Percentiles rank a stretch among this genome's conserved stretches.
Evolutionary conservation across 202 grass and related monocot species (phyloP).

Genomic region (Saccharum hybrid): DNA sequence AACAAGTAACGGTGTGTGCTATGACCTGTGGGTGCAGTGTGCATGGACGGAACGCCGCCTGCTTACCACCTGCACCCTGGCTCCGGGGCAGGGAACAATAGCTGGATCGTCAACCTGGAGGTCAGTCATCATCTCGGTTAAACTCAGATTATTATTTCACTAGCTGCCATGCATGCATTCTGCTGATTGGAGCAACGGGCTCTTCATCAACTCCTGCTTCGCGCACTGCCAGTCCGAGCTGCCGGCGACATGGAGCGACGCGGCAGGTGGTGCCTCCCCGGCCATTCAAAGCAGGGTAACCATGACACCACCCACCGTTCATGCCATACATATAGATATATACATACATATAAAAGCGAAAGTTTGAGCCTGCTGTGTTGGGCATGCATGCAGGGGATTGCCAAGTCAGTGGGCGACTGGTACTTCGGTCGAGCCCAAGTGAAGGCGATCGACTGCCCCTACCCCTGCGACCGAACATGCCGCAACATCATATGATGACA

Average conservation of each 20-base stretch:
- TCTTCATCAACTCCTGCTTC: slow-evolving; percentile 89
- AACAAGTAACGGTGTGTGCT: background rate
- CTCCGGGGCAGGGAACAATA: slow-evolving; percentile 59
- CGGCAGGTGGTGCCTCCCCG: slow-evolving; percentile 49
- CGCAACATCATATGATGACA: slow-evolving; percentile 51
- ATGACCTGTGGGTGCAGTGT: slow-evolving; percentile 17
- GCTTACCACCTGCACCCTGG: slow-evolving; percentile 75
- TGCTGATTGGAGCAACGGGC: slow-evolving; percentile 43
- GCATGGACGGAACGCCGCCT: slow-evolving; percentile 77
- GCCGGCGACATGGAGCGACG: slow-evolving; percentile 54
- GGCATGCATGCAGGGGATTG: slow-evolving; percentile 46
- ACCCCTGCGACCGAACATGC: slow-evolving; percentile 83
- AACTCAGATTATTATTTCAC: no score
- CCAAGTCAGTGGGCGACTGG: slow-evolving; percentile 81
- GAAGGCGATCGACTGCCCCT: slow-evolving; percentile 80
- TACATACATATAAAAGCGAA: background rate
- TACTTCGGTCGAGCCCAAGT: slow-evolving; percentile 76
- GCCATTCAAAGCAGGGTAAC: slow-evolving; percentile 62
- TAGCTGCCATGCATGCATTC: no score
- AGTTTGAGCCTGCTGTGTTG: background rate
- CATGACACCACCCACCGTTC: no score
- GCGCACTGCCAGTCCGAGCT: slow-evolving; percentile 76
- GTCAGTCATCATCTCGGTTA: slow-evolving; percentile 24
- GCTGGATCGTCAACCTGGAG: slow-evolving; percentile 88
- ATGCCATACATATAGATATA: background rate